Percentiles rank a stretch among this genome's conserved stretches.
Evolutionary conservation across 2,329 filamentous ascomycete species (phyloP).

Genomic region (Scedosporium minutisporum): DNA sequence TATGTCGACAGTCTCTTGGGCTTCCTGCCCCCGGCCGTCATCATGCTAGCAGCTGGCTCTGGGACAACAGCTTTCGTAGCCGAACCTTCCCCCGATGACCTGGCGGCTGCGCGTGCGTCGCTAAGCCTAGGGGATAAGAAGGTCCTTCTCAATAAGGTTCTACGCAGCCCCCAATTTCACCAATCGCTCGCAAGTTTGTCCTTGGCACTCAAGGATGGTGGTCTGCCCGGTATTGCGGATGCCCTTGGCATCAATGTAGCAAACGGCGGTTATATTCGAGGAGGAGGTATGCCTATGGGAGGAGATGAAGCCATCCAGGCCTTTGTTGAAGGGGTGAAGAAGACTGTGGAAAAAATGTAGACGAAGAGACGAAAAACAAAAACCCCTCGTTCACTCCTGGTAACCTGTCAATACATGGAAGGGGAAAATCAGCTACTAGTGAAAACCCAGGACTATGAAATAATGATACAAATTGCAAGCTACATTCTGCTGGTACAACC

Average conservation of each 20-base stretch:
- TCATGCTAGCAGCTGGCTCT: conserved; percentile 62
- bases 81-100: conserved; percentile 59
- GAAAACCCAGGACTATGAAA: too few relatives aligned
- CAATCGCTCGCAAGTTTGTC: conserved; percentile 81
- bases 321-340: conserved; percentile 83
- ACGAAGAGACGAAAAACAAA: too few relatives aligned
- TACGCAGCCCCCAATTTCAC: conserved; percentile 82
- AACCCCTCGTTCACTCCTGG: too few relatives aligned
- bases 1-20: conserved; percentile 66
- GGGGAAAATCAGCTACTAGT: too few relatives aligned
- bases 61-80: conserved; percentile 42
- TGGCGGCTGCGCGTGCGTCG: conserved; percentile 64
- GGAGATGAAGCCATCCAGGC: conserved; percentile 83
- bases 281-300: conserved; percentile 73
- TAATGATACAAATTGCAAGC: too few relatives aligned
- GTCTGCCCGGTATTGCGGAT: conserved; percentile 80
- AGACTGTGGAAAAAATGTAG: conserved; percentile 43
- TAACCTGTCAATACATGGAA: too few relatives aligned
- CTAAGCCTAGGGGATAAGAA: conserved; percentile 71
- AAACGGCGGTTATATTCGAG: conserved; percentile 73
- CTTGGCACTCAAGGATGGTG: conserved; percentile 80
- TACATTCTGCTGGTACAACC: too few relatives aligned
- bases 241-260: conserved; percentile 71
- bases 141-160: conserved; percentile 66
- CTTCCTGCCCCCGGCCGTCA: conserved; percentile 68